These are phyloP conservation scores for Cichorium intybus DNA, from an alignment of 140 eudicot species.

Conservation along the genomic window DNA sequence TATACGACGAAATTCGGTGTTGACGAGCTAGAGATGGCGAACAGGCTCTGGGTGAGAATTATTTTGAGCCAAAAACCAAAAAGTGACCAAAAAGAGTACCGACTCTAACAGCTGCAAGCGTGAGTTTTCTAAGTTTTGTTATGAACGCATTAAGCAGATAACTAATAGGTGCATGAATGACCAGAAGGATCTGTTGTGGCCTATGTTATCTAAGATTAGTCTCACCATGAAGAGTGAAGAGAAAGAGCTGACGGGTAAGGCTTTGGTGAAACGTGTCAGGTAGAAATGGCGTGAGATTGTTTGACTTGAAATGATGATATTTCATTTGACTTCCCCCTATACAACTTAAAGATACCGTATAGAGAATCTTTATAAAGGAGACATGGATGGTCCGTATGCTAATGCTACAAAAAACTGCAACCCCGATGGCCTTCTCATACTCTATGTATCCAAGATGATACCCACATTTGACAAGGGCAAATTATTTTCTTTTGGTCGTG, in stretches of 20 bases:
- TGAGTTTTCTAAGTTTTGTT: conserved; percentile 72
- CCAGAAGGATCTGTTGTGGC: conserved; percentile 64
- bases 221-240: conserved; percentile 59
- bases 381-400: conserved; percentile 58
- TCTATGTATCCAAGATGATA: conserved; percentile 74
- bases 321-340: conserved; percentile 62
- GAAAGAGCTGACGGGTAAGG: conserved; percentile 65
- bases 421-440: conserved; percentile 70
- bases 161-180: conserved; percentile 67
- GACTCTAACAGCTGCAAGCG: conserved; percentile 63
- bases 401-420: conserved; percentile 75
- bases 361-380: conserved; percentile 72
- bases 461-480: conserved; percentile 66
- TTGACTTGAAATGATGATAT: conserved; percentile 67
- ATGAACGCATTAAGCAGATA: conserved; percentile 75
- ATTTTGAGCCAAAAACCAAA: conserved; percentile 67
- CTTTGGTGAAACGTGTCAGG: conserved; percentile 75
- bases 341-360: conserved; percentile 71
- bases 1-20: conserved; percentile 72
- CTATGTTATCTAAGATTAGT: conserved; percentile 69
- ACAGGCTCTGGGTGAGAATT: conserved; percentile 76
- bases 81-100: conserved; percentile 69
- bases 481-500: conserved; percentile 77
- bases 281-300: conserved; percentile 75
- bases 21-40: conserved; percentile 75